These are phyloP conservation scores for Tieghemostelium lacteum DNA, from an alignment of 78 protist species.

Conservation along the genomic window DNA sequence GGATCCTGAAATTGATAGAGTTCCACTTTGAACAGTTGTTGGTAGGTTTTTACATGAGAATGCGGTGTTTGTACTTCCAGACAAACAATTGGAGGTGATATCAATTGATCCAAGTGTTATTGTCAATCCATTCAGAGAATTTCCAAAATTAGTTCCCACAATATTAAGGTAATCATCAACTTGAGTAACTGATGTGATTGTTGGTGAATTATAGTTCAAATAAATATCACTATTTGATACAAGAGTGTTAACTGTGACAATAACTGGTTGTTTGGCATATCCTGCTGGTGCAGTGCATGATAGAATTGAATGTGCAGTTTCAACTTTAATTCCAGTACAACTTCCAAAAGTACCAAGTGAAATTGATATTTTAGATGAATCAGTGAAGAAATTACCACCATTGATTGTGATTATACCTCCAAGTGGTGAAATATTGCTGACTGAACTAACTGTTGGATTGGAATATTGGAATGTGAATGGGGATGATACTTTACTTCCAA, in stretches of 20 bases:
- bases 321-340: not conserved
- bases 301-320: not conserved
- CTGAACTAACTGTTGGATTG: not conserved
- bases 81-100: not conserved
- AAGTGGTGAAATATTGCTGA: not conserved
- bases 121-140: not conserved
- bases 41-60: constrained; percentile 1
- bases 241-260: not conserved
- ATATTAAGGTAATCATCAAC: not conserved
- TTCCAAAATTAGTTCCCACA: not conserved
- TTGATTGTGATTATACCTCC: constrained; percentile 22
- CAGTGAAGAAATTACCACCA: constrained; percentile 19
- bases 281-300: constrained; percentile 9
- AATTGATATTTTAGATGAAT: not conserved
- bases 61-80: not conserved
- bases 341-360: not conserved
- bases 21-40: not conserved
- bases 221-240: not conserved
- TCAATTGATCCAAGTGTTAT: not conserved
- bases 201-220: not conserved
- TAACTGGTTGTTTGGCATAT: not conserved
- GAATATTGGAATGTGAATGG: not conserved
- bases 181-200: not conserved
- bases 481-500: not conserved
- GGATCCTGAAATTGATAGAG: not conserved